A percentile compares a stretch with the other conserved stretches of the same genome.
These are phyloP conservation scores for Hypoxylon fuscum DNA, from an alignment of 495 filamentous ascomycete species.

Conservation along the genomic window DNA sequence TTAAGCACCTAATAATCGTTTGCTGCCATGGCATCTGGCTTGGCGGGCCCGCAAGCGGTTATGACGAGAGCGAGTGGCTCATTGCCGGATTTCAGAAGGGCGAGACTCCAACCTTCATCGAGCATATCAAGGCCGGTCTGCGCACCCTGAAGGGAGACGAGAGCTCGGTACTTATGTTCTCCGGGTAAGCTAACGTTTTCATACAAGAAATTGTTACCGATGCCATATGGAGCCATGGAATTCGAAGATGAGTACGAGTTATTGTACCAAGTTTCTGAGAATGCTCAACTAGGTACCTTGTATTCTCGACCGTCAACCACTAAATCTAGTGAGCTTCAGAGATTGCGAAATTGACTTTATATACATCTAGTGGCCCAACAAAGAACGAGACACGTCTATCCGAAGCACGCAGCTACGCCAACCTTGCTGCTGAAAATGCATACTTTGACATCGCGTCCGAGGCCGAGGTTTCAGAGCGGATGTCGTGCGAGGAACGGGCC, in stretches of 20 bases:
- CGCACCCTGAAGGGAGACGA: conserved; percentile 50
- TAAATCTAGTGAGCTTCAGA: background rate
- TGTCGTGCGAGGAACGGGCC: conserved; percentile 64
- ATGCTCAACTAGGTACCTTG: no score
- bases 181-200: conserved; percentile 63
- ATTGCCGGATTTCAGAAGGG: conserved; percentile 75
- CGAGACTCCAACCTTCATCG: conserved; percentile 76
- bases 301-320: background rate
- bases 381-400: conserved; percentile 61
- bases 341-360: conserved; percentile 9
- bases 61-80: conserved; percentile 73
- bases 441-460: conserved; percentile 46
- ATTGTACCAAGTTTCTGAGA: no score
- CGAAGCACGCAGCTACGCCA: conserved; percentile 75
- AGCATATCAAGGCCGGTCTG: conserved; percentile 74
- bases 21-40: conserved; percentile 85
- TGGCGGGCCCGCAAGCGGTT: conserved; percentile 66
- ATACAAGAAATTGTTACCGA: background rate
- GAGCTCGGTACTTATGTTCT: conserved; percentile 67
- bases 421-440: conserved; percentile 53
- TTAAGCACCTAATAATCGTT: conserved; percentile 71
- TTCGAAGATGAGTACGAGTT: no score
- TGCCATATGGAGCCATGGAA: background rate
- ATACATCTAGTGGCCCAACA: conserved; percentile 65
- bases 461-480: conserved; percentile 14